Conservation (phyloP, 2,329 filamentous ascomycete species). For the Hypoxylon sp. region DNA sequence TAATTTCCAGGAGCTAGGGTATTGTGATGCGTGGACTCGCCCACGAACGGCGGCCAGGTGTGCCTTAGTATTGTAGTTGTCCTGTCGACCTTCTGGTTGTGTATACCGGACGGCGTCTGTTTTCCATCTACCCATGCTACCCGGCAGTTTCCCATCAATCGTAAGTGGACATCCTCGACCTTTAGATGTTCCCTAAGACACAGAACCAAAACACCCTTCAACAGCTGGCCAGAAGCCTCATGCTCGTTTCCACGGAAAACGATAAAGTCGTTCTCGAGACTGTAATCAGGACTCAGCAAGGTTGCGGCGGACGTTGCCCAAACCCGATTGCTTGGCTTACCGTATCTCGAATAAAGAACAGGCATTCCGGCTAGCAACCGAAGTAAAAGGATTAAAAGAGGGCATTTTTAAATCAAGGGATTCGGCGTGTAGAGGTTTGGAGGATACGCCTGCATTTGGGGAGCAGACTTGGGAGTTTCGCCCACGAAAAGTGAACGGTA, state of each 20-base stretch:
- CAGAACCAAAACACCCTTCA: conserved; percentile 79
- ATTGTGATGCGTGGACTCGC: conserved; percentile 65
- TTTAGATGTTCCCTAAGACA: conserved; percentile 76
- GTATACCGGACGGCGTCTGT: conserved; percentile 66
- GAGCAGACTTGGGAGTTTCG: conserved; percentile 24
- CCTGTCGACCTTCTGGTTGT: conserved; percentile 70
- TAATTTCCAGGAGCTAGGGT: conserved; percentile 80
- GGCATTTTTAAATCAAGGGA: conserved; percentile 58
- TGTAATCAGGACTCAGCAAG: conserved; percentile 52
- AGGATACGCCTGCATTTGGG: conserved; percentile 27
- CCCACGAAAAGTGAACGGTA: conserved; percentile 37
- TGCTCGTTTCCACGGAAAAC: conserved; percentile 80
- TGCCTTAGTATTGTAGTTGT: conserved; percentile 73
- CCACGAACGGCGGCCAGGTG: conserved; percentile 75
- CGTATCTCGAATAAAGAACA: conserved; percentile 70
- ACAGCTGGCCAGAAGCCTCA: conserved; percentile 79
- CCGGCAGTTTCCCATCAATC: conserved; percentile 76
- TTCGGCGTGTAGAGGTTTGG: conserved; percentile 36
- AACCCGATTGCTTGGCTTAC: conserved; percentile 53
- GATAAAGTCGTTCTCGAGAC: conserved; percentile 82
- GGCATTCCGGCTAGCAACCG: conserved; percentile 63
- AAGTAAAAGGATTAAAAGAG: conserved; percentile 67
- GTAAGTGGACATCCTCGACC: conserved; percentile 78
- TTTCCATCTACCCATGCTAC: conserved; percentile 68
- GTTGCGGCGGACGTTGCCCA: conserved; percentile 14